Conservation (phyloP, 2,329 filamentous ascomycete genomes). For the Penicillium polonicum region DNA sequence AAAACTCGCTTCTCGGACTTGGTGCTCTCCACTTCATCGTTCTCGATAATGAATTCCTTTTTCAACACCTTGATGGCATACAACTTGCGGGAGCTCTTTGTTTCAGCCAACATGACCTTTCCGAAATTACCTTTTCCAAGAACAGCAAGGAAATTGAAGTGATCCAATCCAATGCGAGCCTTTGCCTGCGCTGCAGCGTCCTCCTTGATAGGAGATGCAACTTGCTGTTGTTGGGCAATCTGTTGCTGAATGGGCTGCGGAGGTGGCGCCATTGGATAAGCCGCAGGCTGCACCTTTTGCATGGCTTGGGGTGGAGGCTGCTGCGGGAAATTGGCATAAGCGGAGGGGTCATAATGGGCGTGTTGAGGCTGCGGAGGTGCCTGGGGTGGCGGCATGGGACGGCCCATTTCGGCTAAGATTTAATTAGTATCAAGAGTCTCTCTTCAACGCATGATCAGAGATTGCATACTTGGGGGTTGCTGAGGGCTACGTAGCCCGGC, state of each 20-base stretch:
- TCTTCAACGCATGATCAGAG: background rate
- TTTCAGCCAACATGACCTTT: slow-evolving; percentile 99
- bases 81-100: slow-evolving; percentile 84
- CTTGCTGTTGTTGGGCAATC: slow-evolving; percentile 25
- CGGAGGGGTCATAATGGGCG: slow-evolving; percentile 45
- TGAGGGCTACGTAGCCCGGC: slow-evolving; percentile 48
- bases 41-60: slow-evolving; percentile 99
- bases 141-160: slow-evolving; percentile 98
- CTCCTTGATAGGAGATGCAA: slow-evolving; percentile 26
- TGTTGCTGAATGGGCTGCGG: slow-evolving; percentile 24
- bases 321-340: slow-evolving; percentile 41
- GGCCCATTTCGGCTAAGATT: slow-evolving; percentile 39
- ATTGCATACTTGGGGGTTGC: slow-evolving; percentile 39
- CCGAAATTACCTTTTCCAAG: slow-evolving; percentile 99
- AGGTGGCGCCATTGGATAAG: slow-evolving; percentile 31
- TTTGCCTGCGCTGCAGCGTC: slow-evolving; percentile 36
- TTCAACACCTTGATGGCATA: slow-evolving; percentile 99
- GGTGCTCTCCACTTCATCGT: slow-evolving; percentile 97
- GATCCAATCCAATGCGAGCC: slow-evolving; percentile 85
- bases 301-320: slow-evolving; percentile 29
- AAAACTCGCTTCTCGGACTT: slow-evolving; percentile 97
- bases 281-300: slow-evolving; percentile 24
- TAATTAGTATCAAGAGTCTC: slow-evolving; percentile 21
- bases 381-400: slow-evolving; percentile 36
- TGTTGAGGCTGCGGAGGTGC: slow-evolving; percentile 47